These are phyloP conservation scores for Botrytis squamosa DNA, from an alignment of 2,329 filamentous ascomycete genomes.

Conservation along the genomic window DNA sequence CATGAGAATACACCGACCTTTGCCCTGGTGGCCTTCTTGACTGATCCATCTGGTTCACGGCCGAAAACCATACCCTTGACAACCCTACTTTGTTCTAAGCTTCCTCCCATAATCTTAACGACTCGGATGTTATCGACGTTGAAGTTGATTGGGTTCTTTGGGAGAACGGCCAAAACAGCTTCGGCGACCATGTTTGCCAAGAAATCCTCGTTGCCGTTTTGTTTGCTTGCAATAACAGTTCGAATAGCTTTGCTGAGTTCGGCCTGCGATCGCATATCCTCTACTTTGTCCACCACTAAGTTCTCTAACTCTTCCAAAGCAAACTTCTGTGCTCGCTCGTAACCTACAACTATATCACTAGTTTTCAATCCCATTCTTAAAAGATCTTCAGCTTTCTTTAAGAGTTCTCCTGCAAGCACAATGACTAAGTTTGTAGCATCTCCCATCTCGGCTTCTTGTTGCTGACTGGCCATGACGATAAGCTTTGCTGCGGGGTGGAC, in stretches of 20 bases:
- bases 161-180: slow-evolving; percentile 79
- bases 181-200: slow-evolving; percentile 86
- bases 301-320: slow-evolving; percentile 84
- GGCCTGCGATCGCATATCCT: slow-evolving; percentile 73
- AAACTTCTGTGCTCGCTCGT: slow-evolving; percentile 90
- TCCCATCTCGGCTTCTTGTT: slow-evolving; percentile 98
- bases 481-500: slow-evolving; percentile 97
- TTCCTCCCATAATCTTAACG: slow-evolving; percentile 99
- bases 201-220: slow-evolving; percentile 88
- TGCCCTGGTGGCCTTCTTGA: slow-evolving; percentile 89
- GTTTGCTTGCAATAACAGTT: slow-evolving; percentile 95
- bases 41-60: slow-evolving; percentile 84
- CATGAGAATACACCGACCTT: slow-evolving; percentile 98
- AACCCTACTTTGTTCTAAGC: slow-evolving; percentile 88
- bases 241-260: slow-evolving; percentile 94
- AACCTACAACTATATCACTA: slow-evolving; percentile 94
- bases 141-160: slow-evolving; percentile 94
- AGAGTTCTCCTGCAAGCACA: slow-evolving; percentile 86
- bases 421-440: slow-evolving; percentile 98
- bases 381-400: slow-evolving; percentile 96
- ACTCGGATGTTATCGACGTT: slow-evolving; percentile 99
- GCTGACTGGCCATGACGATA: slow-evolving; percentile 96
- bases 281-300: slow-evolving; percentile 85
- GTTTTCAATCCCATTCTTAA: slow-evolving; percentile 96
- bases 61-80: slow-evolving; percentile 99